Base-by-base conservation (phyloP, 768 basidiomycete genomes). In the Lyophyllum decastes region DNA sequence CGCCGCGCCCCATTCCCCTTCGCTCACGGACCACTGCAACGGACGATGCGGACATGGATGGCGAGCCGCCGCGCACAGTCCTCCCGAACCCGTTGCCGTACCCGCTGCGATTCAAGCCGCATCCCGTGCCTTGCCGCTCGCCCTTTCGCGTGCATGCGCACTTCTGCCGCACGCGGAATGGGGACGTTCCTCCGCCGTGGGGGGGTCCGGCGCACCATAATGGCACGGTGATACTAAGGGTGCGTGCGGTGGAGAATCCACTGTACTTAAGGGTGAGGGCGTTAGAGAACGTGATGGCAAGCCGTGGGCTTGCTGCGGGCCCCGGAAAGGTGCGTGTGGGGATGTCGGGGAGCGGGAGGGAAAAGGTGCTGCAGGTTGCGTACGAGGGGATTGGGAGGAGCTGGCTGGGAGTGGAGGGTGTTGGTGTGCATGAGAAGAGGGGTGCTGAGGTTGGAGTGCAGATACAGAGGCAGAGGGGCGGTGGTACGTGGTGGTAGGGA, bases 321-420 rank as follows among this genome's bases (percentile, higher is more conserved):
- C 14, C 0, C 26, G 61, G 72, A 72, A 59, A 71, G 73, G 3
- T 80, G 74, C n/a, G 69, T 74, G 60, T 63, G 69, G 72, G 73
- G 19, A 68, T 86, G n/a, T n/a, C n/a, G 49, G 81, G 80, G 1
- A 81, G 79, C 48, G 86, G 85, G 45, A 73, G 78, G 67, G 87
- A 88, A 70, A 77, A 82, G 55, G 69, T 88, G 54, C 67, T 81
- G n/a, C 79, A 80, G 27, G 67, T 87, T 57, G 86, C 84, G 34
- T 83, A 82, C 64, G 87, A 87, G 59, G 86, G 84, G 11, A 72
- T 82, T n/a, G 83, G 85, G 4, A 67, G 76, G 58, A 88, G 86
- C 60, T 67, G 72, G 52, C 73, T 87, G 54, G 74, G 71, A 55
- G 50, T 41, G 5, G 61, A 55, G 48, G 19, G 40, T 19, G 40